Percentiles rank a stretch among this genome's conserved stretches.
Conservation (phyloP, 768 basidiomycete genomes). For the Leucosporidium scottii region DNA sequence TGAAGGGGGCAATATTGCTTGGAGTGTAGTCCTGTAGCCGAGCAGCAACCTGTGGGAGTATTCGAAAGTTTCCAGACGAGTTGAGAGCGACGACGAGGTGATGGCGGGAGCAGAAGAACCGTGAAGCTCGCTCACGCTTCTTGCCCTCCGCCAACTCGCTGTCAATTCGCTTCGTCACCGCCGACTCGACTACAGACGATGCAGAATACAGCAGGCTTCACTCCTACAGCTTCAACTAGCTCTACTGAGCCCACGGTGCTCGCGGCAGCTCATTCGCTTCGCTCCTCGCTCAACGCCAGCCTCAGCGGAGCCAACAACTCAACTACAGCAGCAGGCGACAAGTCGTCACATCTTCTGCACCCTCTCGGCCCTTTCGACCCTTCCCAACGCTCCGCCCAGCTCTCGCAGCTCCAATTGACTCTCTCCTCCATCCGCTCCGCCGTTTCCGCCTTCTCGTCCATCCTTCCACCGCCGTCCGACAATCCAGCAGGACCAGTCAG, state of each 20-base stretch:
- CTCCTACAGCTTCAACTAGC: background rate
- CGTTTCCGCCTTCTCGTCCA: background rate
- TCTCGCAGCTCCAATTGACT: background rate
- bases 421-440: constrained; percentile 7
- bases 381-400: background rate
- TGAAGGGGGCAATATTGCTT: no score
- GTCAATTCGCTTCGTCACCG: no score
- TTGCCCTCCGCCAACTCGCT: no score
- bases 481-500: background rate
- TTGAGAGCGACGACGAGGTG: no score
- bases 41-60: no score
- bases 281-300: background rate
- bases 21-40: no score
- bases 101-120: no score
- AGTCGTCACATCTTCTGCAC: constrained; percentile 1
- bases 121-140: no score
- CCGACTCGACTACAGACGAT: no score
- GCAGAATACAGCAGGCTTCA: no score
- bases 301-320: background rate
- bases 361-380: background rate
- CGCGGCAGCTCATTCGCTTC: background rate
- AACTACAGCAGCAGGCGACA: background rate
- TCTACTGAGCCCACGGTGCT: constrained; percentile 23
- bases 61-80: no score
- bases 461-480: background rate